Base-by-base conservation (phyloP, 345 rosid genomes). In the Xanthoceras sorbifolium region DNA sequence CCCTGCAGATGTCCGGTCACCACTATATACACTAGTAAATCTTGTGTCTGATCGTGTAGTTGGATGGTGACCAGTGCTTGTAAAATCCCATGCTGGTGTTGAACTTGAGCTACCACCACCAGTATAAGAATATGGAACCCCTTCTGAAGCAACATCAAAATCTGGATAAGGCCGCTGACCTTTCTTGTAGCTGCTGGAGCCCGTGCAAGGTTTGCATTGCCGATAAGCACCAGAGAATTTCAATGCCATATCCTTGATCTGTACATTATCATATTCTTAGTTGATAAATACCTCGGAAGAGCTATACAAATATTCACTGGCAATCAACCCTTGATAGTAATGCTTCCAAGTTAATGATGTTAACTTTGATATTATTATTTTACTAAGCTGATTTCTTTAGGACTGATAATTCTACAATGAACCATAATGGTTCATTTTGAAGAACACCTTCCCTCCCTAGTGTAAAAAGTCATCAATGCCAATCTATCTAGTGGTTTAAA, bases 31-130 rank as follows among this genome's bases (percentile, higher is more conserved):
- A 18, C 87, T 75, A 0, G 82, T 77, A 69, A 86, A 89, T 73
- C 91, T 86, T n/a, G 97, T 76, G 50, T 87, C 91, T 17, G 84
- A 59, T 57, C 89, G 78, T 25, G 81, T 65, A 0, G 80, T 76
- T 29, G 84, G 85, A 72, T 84, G 86, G 69, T 82, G 90, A 67
- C 85, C 59, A 1, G 84, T 36, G 67, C 78, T 81, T 0, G 92
- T 87, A 75, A 94, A 93, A 82, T 95, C 99, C 99, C 99, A 95
- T 55, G 97, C 98, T 20, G 99, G 98, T 2, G 99, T 95, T 15
- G 98, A 93, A 76, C 90, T 87, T 0, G 97, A 83, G 81, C 97
- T 94, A 69, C 90, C 96, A 4, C 87, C 96, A 69, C 84, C 89
- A 42, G 81, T 78, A 79, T 87, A 94, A 23, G 92, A 92, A 64